Conservation (phyloP, 768 basidiomycete species). For the Polyporus arcularius region DNA sequence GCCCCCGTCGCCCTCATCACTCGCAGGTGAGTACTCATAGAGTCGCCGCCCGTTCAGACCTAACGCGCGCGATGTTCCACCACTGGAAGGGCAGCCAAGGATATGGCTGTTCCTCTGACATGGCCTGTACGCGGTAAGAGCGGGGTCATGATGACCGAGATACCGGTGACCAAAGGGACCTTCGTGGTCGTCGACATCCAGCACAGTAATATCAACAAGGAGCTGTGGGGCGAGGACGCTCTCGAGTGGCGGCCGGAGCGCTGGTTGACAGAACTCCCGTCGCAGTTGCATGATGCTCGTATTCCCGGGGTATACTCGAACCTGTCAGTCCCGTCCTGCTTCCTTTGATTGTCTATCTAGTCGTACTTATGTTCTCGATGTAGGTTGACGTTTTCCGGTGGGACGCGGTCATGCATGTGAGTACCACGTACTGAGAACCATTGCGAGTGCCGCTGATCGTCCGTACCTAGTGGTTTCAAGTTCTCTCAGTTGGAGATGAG, state of each 20-base stretch:
- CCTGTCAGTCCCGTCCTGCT: conserved; percentile 14
- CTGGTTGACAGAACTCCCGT: conserved; percentile 33
- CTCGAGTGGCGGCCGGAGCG: conserved; percentile 45
- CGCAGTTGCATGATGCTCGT: conserved; percentile 24
- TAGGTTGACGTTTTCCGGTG: background rate
- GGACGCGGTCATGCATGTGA: conserved; percentile 35
- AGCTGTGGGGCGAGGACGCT: conserved; percentile 44
- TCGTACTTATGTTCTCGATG: background rate
- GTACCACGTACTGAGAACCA: background rate
- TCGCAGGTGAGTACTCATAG: conserved; percentile 1
- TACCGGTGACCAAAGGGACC: conserved; percentile 49
- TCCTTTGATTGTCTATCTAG: background rate
- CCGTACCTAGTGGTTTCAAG: conserved; percentile 39
- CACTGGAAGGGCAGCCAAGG: conserved; percentile 21
- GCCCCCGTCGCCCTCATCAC: background rate
- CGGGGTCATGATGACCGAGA: conserved; percentile 37
- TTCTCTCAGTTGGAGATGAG: conserved; percentile 34
- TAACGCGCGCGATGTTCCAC: conserved; percentile 6
- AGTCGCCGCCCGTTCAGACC: too few species aligned
- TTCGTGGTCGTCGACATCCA: conserved; percentile 40
- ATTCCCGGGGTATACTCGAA: conserved; percentile 37
- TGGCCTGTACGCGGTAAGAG: conserved; percentile 42
- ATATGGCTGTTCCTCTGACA: conserved; percentile 58
- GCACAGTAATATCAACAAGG: conserved; percentile 33
- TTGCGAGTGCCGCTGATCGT: background rate